Evolutionary conservation across 805 yeast genomes (phyloP), one percentile per base, ranked within the genome.

Genomic region (Wickerhamomyces chambardii): DNA sequence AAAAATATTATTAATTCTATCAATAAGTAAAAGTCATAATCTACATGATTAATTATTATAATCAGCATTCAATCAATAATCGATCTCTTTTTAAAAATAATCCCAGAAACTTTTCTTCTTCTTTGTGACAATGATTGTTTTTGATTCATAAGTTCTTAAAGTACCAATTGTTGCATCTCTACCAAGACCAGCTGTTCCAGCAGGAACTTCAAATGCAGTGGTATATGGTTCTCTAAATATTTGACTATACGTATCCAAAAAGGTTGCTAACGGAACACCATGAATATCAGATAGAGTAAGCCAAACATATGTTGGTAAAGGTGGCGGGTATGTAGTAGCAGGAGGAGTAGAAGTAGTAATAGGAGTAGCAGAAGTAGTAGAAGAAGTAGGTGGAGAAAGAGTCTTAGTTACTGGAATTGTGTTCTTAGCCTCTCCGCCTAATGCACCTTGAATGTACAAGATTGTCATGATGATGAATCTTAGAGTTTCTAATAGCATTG

Each of bases 101-200:
- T 19, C 5, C 22, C 22, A 19, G 22, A 19, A 19, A 7, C 4
- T 19, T 8, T 28, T 28, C 12, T 16, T 29, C 24, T 16, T 12
- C 4, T 8, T 8, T 10, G 10, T 6, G 15, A 17, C 5, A 7
- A 59, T 43, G 8, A 66, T 44, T 1, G 79, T 72, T 5, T 53
- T 43, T 18, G 50, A 47, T 17, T 55, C 43, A 45, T 74, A 72
- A 1, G 64, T 43, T 50, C 75, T 70, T 3, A 70, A 47, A 0
- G 58, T 55, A 1, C 97, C 97, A 6, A 85, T 72, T 0, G 65
- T 55, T 4, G 95, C 95, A 2, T 64, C 43, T 3, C 82, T 58
- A 0, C 96, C 97, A 34, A 90, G 53, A 0, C 97, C 97, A 31
- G 86, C 68, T 4, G 71, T 51, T 2, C 97, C 97, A 0, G 75